A percentile compares a stretch with the other conserved stretches of the same genome.
phyloP scores from a whole-genome alignment of 257 asterid species.

The Solanum ossicruentum region DNA sequence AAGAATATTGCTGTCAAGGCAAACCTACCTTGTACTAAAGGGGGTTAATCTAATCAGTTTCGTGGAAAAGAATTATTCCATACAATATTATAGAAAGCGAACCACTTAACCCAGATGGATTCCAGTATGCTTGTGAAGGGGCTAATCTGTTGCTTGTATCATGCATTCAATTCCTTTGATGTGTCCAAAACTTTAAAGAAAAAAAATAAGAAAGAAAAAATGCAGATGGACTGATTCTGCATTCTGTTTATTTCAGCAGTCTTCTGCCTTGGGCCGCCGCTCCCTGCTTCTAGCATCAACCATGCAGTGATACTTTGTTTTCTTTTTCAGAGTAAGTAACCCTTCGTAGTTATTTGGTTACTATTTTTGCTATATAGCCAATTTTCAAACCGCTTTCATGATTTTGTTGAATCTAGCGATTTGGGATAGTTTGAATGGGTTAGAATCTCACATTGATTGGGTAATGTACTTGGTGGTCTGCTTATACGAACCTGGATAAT shows the following conservation, averaged over 20 bases:
- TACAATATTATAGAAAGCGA: background rate
- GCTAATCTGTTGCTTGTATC: background rate
- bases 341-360: background rate
- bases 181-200: background rate
- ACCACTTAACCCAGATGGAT: background rate
- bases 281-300: background rate
- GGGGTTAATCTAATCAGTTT: background rate
- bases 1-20: background rate
- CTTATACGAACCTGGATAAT: background rate
- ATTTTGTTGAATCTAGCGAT: background rate
- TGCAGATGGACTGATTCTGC: background rate
- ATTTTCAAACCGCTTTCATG: background rate
- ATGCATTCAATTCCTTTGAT: background rate
- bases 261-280: background rate
- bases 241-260: background rate
- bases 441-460: background rate
- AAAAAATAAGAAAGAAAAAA: background rate
- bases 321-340: background rate
- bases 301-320: background rate
- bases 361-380: background rate
- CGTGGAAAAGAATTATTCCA: background rate
- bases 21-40: background rate
- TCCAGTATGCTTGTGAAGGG: background rate
- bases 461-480: background rate
- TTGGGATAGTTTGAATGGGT: background rate